Evolutionary conservation across 345 rosid genomes (phyloP), one percentile per base, ranked within the genome.

Genomic region (Crucihimalaya himalaica): DNA sequence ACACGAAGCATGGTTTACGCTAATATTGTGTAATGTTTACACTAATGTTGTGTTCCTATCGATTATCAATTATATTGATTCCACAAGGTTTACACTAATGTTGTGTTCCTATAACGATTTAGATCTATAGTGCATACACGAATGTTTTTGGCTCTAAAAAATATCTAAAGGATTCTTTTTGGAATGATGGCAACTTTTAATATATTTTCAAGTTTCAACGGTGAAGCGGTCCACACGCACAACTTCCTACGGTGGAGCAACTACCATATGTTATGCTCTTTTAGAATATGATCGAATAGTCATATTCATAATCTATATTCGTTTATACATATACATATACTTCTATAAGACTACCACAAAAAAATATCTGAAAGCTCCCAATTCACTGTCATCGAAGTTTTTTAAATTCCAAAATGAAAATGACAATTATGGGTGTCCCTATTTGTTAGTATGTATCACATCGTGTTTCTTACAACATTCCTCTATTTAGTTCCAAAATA

Each of bases 151-250:
- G 55, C 68, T 39, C 48, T 19, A 4, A 12, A 4, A 76, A 62
- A 69, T 76, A 76, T 69, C 79, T 69, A 32, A 76, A 16, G 53
- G 43, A 21, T 69, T 21, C 16, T 60, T 75, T 68, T 61, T 1
- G 52, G 25, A 69, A 63, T 76, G 52, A 70, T 69, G 45, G 20
- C 70, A 76, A 60, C 75, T 76, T 54, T 69, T 35, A 31, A 13
- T 9, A 31, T n/a, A 59, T 68, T 75, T 68, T 75, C 79, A 75
- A 59, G 60, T 75, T 68, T 75, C 79, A 75, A 75, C 79, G 39
- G 63, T 70, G 70, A 76, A 54, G 34, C 79, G 79, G 75, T 69
- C 79, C 79, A 76, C 79, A 54, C 75, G 79, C 79, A 69, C 79
- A 76, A 76, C 70, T 54, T 62, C 75, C 75, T 69, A 55, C 74